These are phyloP conservation scores for Somion occarium DNA, from an alignment of 1,284 basidiomycete species.

Conservation along the genomic window DNA sequence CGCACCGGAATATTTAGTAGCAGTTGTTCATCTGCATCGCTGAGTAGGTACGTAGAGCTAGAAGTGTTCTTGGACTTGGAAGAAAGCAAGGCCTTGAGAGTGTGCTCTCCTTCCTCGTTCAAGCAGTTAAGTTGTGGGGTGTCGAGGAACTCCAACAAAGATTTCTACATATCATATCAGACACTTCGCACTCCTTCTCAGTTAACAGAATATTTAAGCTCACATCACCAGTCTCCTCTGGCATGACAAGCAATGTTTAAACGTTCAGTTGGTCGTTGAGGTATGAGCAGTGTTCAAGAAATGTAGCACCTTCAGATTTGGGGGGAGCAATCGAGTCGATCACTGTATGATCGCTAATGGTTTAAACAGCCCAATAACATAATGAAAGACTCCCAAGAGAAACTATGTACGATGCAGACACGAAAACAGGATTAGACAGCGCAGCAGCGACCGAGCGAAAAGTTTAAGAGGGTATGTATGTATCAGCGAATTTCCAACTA, in stretches of 20 bases:
- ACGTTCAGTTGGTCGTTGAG: too few species aligned
- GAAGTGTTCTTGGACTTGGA: constrained; percentile 43
- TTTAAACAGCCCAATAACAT: too few species aligned
- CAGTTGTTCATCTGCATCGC: constrained; percentile 79
- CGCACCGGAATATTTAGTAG: constrained; percentile 65
- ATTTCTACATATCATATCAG: constrained; percentile 38
- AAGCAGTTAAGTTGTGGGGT: constrained; percentile 65
- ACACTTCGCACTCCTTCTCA: neutral
- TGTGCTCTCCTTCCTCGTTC: constrained; percentile 64
- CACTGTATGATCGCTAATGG: too few species aligned
- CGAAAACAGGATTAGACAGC: constrained; percentile 1
- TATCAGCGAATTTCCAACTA: neutral
- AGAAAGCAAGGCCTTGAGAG: constrained; percentile 55
- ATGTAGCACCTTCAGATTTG: too few species aligned
- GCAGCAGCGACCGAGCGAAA: too few species aligned
- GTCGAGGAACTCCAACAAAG: constrained; percentile 60
- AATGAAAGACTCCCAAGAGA: too few species aligned
- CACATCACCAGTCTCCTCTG: constrained; percentile 10
- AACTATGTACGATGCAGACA: neutral
- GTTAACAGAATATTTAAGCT: constrained; percentile 1
- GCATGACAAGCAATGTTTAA: too few species aligned
- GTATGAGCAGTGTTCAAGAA: too few species aligned
- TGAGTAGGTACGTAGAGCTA: constrained; percentile 52
- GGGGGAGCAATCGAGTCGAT: too few species aligned
- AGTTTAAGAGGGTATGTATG: neutral